Evolutionary conservation across 2,329 filamentous ascomycete species (phyloP).

Genomic region (Cytospora mali): DNA sequence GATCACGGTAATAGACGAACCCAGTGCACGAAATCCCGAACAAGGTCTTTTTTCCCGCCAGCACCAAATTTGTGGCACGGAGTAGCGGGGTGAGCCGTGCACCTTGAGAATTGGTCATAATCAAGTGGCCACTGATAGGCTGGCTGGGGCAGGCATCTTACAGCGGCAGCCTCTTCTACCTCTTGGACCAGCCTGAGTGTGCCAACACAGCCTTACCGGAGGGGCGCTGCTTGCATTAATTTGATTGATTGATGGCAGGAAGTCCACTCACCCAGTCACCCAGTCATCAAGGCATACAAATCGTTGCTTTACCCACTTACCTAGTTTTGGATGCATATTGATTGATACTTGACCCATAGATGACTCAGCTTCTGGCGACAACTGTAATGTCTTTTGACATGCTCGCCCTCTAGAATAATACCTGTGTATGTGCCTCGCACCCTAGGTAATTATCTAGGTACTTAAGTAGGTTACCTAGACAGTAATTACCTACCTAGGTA

Average conservation of each 20-base stretch:
- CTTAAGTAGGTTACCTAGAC: neutral
- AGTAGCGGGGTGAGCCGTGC: conserved; percentile 21
- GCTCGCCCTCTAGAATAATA: neutral
- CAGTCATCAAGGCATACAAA: neutral
- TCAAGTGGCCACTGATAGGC: conserved; percentile 24
- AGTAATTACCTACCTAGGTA: too few relatives aligned
- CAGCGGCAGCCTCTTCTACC: conserved; percentile 3
- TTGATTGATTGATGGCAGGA: neutral
- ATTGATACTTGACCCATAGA: neutral
- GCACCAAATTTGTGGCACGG: conserved; percentile 25
- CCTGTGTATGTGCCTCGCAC: neutral
- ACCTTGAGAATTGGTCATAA: conserved; percentile 18
- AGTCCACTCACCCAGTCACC: neutral
- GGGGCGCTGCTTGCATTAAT: neutral
- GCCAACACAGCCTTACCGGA: conserved; percentile 1
- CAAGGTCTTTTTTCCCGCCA: conserved; percentile 22
- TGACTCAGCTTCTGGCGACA: neutral
- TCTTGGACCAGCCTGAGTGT: neutral
- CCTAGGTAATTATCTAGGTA: neutral
- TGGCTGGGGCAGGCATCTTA: conserved; percentile 8
- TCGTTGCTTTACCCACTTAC: neutral
- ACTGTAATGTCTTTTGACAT: neutral
- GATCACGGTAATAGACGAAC: conserved; percentile 13
- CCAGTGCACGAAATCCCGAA: conserved; percentile 17
- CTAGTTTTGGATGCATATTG: neutral